These are phyloP conservation scores for Posidonia oceanica DNA, from an alignment of 116 monocot genomes.

Conservation along the genomic window DNA sequence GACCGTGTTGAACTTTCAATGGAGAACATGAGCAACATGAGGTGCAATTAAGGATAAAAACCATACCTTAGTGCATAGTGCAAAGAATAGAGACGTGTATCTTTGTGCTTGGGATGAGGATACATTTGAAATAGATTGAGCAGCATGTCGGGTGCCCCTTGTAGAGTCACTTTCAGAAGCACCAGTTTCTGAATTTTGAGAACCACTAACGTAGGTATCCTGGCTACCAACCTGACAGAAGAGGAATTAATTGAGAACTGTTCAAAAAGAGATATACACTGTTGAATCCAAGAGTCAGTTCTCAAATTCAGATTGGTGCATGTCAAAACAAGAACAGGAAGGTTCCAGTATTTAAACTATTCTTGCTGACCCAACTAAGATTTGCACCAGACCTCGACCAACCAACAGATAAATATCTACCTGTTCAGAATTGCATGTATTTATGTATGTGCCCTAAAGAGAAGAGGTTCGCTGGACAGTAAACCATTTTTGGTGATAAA, in stretches of 20 bases:
- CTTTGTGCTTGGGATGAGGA: conserved; percentile 50
- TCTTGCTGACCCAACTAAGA: no score
- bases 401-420: no score
- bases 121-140: conserved; percentile 12
- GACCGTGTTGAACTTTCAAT: no score
- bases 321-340: no score
- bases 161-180: conserved; percentile 28
- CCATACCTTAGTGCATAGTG: conserved; percentile 81
- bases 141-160: conserved; percentile 3
- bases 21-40: background rate
- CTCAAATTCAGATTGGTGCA: no score
- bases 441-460: no score
- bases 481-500: no score
- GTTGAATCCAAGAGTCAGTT: no score
- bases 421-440: no score
- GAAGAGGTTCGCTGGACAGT: no score
- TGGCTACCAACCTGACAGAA: conserved; percentile 31
- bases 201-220: conserved; percentile 45
- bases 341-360: no score
- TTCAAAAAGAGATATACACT: background rate
- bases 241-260: background rate
- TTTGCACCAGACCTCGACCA: no score
- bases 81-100: conserved; percentile 76
- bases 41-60: background rate
- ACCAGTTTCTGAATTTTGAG: conserved; percentile 37